Base-by-base conservation (phyloP, 768 basidiomycete species). In the Termitomyces sp. region DNA sequence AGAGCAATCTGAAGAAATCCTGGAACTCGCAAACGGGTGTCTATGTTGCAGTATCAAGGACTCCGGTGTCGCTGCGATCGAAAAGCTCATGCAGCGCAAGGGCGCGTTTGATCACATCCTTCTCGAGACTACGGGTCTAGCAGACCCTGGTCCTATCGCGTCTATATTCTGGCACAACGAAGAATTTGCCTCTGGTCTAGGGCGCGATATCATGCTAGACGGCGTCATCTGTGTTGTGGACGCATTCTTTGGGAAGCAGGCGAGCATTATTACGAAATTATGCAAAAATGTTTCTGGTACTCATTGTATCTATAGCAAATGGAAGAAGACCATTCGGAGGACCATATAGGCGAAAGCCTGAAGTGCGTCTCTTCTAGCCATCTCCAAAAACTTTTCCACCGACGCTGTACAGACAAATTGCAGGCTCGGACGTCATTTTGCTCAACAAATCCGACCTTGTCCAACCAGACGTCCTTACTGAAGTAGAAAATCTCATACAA, bases 31-130 rank as follows among this genome's bases (percentile, higher is more conserved):
- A 0, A 96, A 99, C 70, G 97, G 97, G 18, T 98, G 97, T 71
- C 72, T 99, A n/a, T 99, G 97, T 73, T 99, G 97, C 70, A 95
- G 94, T 59, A 92, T 98, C 75, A 96, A 97, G 66, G 95, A 98
- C 69, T 79, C 86, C 12, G 97, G 97, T 2, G 81, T 91, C 0
- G 91, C 94, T 22, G 94, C 97, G 7, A 97, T 99, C 55, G 93
- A 97, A 71, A 91, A 91, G 66, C 77, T 98, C 57, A 93, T 95
- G 90, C 75, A 81, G 64, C 82, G 84, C 55, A 93, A 89, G 67
- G 94, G 93, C 27, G 82, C 84, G 1, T 95, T 98, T 68, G 97
- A 98, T 73, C 89, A 98, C 71, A 97, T 99, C 62, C 76, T 99
- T 45, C 79, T 99, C 16, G 97, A 99, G 73, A 91, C 96, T 2